Evolutionary conservation across 257 asterid genomes (phyloP), one percentile per base, ranked within the genome.

Genomic region (Ophiorrhiza pumila): DNA sequence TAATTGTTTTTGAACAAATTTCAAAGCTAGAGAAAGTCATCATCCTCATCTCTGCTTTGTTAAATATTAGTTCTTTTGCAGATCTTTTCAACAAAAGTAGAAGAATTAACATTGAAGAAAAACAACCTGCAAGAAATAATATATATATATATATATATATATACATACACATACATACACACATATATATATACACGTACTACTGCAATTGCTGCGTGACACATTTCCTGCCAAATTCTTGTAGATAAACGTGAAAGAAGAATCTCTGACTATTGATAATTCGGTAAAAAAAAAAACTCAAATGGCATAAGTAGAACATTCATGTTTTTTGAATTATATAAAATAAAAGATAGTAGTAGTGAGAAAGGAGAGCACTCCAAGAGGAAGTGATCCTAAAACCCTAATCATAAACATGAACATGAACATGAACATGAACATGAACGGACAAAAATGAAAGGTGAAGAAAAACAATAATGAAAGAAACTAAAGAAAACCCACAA

Each of bases 181-280:
- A n/a, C n/a, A n/a, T n/a, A n/a, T n/a, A n/a, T n/a, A n/a, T n/a
- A n/a, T n/a, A n/a, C n/a, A n/a, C n/a, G n/a, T n/a, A n/a, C n/a
- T n/a, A n/a, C 67, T 73, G 80, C 59, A 27, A 32, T 18, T 71
- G 69, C 18, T 55, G 77, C n/a, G n/a, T 18, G 43, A 63, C 80
- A 55, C 63, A 71, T 74, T 79, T 75, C 46, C 66, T 69, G 76
- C 65, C 74, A 71, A 74, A 74, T 74, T 70, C 77, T 63, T 69
- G 60, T 68, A 56, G 61, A 67, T 62, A 49, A 71, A 63, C 60
- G 75, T 47, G 68, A 20, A 17, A 37, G 53, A 64, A 45, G 53
- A 64, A 45, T 43, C 32, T 75, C 25, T 37, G 43, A 20, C 20
- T 37, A 45, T 68, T 42, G 55, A 41, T 62, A 52, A 1, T 12